Evolutionary conservation across 495 filamentous ascomycete genomes (phyloP).

Genomic region (Daldinia grandis): DNA sequence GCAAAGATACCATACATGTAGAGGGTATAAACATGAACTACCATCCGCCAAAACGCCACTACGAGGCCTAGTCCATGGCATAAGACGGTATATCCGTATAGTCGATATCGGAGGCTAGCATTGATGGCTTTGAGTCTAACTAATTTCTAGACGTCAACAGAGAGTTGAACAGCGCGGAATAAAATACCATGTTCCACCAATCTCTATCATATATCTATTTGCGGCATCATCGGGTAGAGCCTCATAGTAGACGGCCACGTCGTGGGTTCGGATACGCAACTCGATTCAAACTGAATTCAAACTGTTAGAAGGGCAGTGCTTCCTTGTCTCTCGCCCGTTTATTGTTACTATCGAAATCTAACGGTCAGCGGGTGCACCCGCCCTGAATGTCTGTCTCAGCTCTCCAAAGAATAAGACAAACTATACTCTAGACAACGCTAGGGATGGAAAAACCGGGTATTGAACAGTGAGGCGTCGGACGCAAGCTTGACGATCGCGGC

Average conservation of each 20-base stretch:
- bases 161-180: background rate
- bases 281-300: background rate
- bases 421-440: background rate
- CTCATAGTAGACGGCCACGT: conserved; percentile 6
- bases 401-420: background rate
- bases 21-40: background rate
- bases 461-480: background rate
- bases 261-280: background rate
- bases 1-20: background rate
- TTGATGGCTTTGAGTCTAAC: too few relatives aligned
- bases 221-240: background rate
- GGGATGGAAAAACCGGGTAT: background rate
- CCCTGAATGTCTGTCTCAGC: background rate
- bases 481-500: background rate
- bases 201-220: conserved; percentile 4
- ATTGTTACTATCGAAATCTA: background rate
- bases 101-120: background rate
- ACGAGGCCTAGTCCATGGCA: background rate
- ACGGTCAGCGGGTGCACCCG: conserved; percentile 23
- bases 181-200: background rate
- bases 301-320: background rate
- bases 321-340: background rate
- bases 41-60: background rate
- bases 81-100: background rate
- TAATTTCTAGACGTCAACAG: background rate